phyloP scores from a whole-genome alignment of 1,284 basidiomycete species.

The Fomitopsis pinicola region DNA sequence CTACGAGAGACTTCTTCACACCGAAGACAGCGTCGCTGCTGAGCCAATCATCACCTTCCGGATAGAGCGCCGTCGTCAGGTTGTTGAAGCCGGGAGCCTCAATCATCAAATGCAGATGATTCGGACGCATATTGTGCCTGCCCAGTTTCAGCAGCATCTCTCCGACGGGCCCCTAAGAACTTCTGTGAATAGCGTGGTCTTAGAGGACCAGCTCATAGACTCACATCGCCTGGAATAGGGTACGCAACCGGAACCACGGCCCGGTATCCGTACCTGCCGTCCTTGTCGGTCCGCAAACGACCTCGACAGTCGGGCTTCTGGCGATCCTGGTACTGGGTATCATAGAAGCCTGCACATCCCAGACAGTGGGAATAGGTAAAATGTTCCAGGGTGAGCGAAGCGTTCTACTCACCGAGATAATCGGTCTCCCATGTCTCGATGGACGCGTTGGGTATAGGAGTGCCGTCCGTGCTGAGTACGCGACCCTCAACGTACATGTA shows the following conservation, averaged over 20 bases:
- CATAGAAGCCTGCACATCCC: slow-evolving; percentile 43
- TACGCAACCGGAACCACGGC: slow-evolving; percentile 78
- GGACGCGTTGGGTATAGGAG: slow-evolving; percentile 59
- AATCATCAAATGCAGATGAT: slow-evolving; percentile 75
- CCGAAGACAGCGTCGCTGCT: slow-evolving; percentile 76
- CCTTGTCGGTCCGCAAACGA: slow-evolving; percentile 52
- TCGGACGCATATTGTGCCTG: slow-evolving; percentile 76
- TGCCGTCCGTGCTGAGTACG: slow-evolving; percentile 60
- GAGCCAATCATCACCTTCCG: slow-evolving; percentile 64
- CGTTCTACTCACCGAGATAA: slow-evolving; percentile 47
- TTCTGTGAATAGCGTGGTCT: neutral
- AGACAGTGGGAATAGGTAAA: neutral
- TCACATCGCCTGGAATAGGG: slow-evolving; percentile 73
- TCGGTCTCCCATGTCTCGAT: slow-evolving; percentile 93
- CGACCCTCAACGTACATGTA: slow-evolving; percentile 79
- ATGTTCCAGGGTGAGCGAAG: neutral
- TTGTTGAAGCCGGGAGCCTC: slow-evolving; percentile 68
- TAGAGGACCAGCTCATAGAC: slow-evolving; percentile 11
- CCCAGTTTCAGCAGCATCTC: slow-evolving; percentile 52
- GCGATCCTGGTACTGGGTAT: slow-evolving; percentile 60
- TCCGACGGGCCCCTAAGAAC: slow-evolving; percentile 64
- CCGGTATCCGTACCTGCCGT: slow-evolving; percentile 71
- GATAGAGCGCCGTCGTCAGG: slow-evolving; percentile 73
- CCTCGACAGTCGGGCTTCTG: slow-evolving; percentile 75
- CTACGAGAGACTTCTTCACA: slow-evolving; percentile 60